These are phyloP conservation scores for Ganoderma multipileum DNA, from an alignment of 1,284 basidiomycete genomes.

Conservation along the genomic window DNA sequence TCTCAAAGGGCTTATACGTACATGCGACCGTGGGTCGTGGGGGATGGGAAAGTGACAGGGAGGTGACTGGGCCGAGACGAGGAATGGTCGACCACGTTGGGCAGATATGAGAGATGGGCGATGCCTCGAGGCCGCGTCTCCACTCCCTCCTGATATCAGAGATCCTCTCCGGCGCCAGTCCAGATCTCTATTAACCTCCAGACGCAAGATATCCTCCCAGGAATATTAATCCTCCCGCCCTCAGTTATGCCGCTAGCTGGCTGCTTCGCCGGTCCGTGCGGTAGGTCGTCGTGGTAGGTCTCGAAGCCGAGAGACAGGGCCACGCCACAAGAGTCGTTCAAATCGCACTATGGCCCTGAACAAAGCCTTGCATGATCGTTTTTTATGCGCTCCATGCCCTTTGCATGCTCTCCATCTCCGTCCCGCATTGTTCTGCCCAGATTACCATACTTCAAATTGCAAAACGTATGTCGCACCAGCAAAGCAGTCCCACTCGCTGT, in stretches of 20 bases:
- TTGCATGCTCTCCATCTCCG: not conserved
- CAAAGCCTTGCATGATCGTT: conserved; percentile 7
- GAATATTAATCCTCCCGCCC: not conserved
- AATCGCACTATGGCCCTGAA: not conserved
- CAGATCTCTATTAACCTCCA: not conserved
- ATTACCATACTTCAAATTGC: not conserved
- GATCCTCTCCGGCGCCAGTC: not conserved
- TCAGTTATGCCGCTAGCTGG: not conserved
- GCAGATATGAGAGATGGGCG: conserved; percentile 29
- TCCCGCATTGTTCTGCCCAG: not conserved
- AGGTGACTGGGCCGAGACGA: not conserved
- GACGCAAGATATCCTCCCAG: not conserved
- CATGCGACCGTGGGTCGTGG: conserved; percentile 15
- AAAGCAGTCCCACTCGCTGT: not conserved
- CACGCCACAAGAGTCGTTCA: not conserved
- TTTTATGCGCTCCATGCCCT: conserved; percentile 13
- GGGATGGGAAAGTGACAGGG: conserved; percentile 19
- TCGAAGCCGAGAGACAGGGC: not conserved
- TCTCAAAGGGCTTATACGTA: conserved; percentile 33
- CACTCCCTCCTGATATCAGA: conserved; percentile 6
- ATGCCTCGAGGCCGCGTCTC: conserved; percentile 36
- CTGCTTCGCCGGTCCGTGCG: not conserved
- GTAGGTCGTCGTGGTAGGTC: no score
- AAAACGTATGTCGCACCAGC: not conserved
- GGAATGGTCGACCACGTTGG: conserved; percentile 15